Evolutionary conservation across 805 yeast genomes (phyloP).

Genomic region (Yamadazyma endophytica): DNA sequence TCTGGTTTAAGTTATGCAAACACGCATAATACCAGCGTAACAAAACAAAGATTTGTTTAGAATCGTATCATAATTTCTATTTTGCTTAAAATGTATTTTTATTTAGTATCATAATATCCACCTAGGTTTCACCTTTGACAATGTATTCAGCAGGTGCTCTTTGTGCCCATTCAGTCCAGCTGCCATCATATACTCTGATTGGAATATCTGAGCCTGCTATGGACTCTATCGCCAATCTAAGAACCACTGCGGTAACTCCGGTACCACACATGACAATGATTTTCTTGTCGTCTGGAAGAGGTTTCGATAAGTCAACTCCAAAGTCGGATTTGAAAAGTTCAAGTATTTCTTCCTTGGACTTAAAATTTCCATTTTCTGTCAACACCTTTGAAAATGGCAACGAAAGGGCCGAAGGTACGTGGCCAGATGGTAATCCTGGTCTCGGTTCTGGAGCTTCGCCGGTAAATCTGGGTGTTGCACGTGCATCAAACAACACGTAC

Average conservation of each 20-base stretch:
- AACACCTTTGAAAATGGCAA: slow-evolving; percentile 70
- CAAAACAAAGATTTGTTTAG: too few relatives aligned
- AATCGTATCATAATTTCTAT: too few relatives aligned
- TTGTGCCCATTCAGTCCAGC: slow-evolving; percentile 85
- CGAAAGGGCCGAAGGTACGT: slow-evolving; percentile 74
- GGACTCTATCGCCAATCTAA: slow-evolving; percentile 61
- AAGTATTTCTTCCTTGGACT: slow-evolving; percentile 42
- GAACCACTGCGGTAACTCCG: slow-evolving; percentile 90
- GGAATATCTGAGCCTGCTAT: slow-evolving; percentile 34
- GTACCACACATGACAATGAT: slow-evolving; percentile 91
- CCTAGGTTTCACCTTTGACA: slow-evolving; percentile 16
- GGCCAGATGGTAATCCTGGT: slow-evolving; percentile 84
- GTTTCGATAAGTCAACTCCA: slow-evolving; percentile 26
- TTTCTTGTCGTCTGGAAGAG: slow-evolving; percentile 40
- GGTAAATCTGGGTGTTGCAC: slow-evolving; percentile 68
- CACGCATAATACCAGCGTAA: too few relatives aligned
- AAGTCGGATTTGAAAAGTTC: slow-evolving; percentile 39
- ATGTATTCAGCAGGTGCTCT: slow-evolving; percentile 58
- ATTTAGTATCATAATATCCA: not conserved
- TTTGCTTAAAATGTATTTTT: slow-evolving; percentile 1
- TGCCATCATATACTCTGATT: slow-evolving; percentile 62
- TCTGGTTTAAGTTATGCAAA: too few relatives aligned
- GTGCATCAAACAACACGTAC: slow-evolving; percentile 72
- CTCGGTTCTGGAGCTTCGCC: slow-evolving; percentile 88
- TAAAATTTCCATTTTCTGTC: slow-evolving; percentile 44